Conservation (phyloP, 1,139 yeast species). For the Arxiozyma slooffiae region DNA sequence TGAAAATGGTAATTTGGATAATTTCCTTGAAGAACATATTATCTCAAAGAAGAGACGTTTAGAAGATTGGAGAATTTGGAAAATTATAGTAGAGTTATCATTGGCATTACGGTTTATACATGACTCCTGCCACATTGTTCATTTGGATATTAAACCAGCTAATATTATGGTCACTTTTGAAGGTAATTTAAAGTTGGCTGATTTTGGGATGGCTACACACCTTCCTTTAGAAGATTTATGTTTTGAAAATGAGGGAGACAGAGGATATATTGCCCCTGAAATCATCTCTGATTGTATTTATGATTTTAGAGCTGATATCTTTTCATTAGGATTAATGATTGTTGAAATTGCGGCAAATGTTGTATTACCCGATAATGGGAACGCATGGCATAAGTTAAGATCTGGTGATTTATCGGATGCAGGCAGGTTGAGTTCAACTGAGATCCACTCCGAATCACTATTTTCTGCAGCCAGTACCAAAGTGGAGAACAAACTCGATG, state of each 20-base stretch:
- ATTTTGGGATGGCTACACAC: constrained; percentile 61
- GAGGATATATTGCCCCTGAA: constrained; percentile 97
- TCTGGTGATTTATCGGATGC: constrained; percentile 96
- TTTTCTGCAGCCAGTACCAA: constrained; percentile 21
- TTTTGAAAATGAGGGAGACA: constrained; percentile 90
- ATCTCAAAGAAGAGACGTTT: constrained; percentile 41
- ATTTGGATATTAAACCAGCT: constrained; percentile 88
- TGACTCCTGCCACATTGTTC: constrained; percentile 58
- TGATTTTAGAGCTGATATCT: constrained; percentile 88
- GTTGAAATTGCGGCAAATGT: constrained; percentile 95
- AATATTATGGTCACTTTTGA: constrained; percentile 90
- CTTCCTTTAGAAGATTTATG: constrained; percentile 36
- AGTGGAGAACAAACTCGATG: constrained; percentile 23
- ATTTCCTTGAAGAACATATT: constrained; percentile 73
- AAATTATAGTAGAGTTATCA: constrained; percentile 72
- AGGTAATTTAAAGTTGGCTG: constrained; percentile 64
- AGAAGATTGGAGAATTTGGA: constrained; percentile 98
- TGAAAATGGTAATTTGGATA: constrained; percentile 85
- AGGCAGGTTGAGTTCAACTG: constrained; percentile 71
- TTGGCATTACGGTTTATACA: constrained; percentile 78
- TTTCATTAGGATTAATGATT: constrained; percentile 83
- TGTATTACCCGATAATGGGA: constrained; percentile 88
- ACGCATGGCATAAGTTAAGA: constrained; percentile 91
- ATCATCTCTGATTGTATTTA: constrained; percentile 72
- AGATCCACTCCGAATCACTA: constrained; percentile 34